Conservation (phyloP, 208 protist species). For the Zelonia costaricensis region DNA sequence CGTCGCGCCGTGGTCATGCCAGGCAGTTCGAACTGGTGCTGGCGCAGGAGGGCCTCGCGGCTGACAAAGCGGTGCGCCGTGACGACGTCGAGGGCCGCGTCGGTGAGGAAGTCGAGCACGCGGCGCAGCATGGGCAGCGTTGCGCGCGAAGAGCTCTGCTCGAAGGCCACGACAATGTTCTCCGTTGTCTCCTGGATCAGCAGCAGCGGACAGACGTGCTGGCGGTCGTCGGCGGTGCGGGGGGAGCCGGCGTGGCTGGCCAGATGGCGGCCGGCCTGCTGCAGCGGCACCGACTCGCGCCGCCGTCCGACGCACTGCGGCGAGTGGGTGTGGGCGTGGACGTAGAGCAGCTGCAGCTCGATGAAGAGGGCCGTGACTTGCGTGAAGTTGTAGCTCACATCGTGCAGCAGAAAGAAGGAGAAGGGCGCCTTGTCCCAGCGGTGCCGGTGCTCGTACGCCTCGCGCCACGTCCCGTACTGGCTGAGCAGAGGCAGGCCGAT, state of each 20-base stretch:
- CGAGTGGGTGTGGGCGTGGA: constrained; percentile 52
- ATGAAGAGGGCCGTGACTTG: constrained; percentile 80
- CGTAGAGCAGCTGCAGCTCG: constrained; percentile 59
- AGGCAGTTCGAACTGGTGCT: constrained; percentile 46
- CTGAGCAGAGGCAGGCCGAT: constrained; percentile 80
- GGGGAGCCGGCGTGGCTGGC: constrained; percentile 13
- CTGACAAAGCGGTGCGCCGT: constrained; percentile 73
- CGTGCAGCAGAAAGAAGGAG: constrained; percentile 85
- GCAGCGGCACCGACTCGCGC: constrained; percentile 25
- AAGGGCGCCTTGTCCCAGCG: constrained; percentile 68
- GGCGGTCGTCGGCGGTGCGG: constrained; percentile 25
- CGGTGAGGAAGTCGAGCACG: constrained; percentile 73
- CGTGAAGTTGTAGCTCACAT: constrained; percentile 80
- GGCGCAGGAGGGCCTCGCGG: constrained; percentile 53
- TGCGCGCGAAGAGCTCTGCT: constrained; percentile 61
- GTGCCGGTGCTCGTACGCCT: constrained; percentile 80
- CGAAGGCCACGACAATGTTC: constrained; percentile 76
- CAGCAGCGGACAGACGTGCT: constrained; percentile 58
- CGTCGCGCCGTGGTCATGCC: constrained; percentile 7
- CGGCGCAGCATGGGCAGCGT: constrained; percentile 68
- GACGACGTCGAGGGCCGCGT: constrained; percentile 71
- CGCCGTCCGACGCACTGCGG: constrained; percentile 39
- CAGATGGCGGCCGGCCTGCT: constrained; percentile 25
- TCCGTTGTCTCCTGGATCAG: constrained; percentile 76
- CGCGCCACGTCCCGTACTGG: constrained; percentile 84